These are phyloP conservation scores for Sparassis latifolia DNA, from an alignment of 1,284 basidiomycete species.

Conservation along the genomic window DNA sequence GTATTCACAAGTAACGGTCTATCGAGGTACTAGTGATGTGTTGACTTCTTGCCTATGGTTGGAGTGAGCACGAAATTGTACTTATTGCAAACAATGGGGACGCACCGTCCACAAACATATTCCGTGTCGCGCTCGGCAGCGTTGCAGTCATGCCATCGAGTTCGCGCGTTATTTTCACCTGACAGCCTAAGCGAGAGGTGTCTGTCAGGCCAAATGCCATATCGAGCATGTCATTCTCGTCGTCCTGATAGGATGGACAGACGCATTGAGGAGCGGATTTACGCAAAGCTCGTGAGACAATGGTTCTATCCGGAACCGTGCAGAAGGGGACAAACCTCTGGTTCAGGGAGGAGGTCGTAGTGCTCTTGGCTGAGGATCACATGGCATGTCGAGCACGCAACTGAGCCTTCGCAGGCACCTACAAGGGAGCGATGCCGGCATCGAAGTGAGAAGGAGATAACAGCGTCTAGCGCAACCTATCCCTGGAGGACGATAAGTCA, in stretches of 20 bases:
- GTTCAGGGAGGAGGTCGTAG: constrained; percentile 85
- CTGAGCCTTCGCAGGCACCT: constrained; percentile 96
- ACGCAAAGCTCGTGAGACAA: too few species aligned
- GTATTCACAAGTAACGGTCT: too few species aligned
- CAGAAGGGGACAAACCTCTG: constrained; percentile 39
- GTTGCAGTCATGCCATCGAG: constrained; percentile 85
- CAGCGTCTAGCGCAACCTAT: not conserved
- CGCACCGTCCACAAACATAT: constrained; percentile 94
- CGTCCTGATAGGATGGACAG: constrained; percentile 45
- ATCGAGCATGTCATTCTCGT: constrained; percentile 98
- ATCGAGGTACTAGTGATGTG: constrained; percentile 32
- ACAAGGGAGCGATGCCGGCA: not conserved
- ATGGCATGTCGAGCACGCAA: constrained; percentile 98
- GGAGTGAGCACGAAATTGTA: not conserved
- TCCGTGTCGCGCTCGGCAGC: constrained; percentile 89
- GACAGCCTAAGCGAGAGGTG: constrained; percentile 79
- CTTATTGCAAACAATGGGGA: not conserved
- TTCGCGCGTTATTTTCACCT: constrained; percentile 79
- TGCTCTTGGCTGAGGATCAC: constrained; percentile 81
- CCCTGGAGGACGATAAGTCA: not conserved
- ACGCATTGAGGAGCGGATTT: too few species aligned
- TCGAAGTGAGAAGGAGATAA: not conserved
- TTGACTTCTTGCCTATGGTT: constrained; percentile 36
- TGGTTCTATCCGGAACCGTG: too few species aligned
- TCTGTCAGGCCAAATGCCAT: constrained; percentile 97